These are phyloP conservation scores for Candida ficus DNA, from an alignment of 805 yeast species.

Conservation along the genomic window DNA sequence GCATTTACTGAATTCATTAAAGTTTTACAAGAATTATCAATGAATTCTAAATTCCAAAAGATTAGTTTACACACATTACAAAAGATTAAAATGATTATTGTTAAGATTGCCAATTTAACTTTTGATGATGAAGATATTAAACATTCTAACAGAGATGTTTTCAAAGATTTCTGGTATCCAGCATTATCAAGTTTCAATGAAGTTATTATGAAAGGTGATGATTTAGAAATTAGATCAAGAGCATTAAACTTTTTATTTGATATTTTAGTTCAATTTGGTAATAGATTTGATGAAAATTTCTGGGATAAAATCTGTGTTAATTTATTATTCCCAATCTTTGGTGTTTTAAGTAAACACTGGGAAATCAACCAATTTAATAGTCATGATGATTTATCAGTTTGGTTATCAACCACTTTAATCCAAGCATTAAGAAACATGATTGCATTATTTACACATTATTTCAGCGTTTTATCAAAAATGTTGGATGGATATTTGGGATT, in stretches of 20 bases:
- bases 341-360: conserved; percentile 71
- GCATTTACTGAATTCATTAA: conserved; percentile 54
- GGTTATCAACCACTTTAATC: conserved; percentile 94
- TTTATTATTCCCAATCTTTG: conserved; percentile 85
- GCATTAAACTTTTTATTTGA: conserved; percentile 83
- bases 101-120: conserved; percentile 47
- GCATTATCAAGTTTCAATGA: conserved; percentile 81
- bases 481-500: conserved; percentile 75
- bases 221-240: conserved; percentile 86
- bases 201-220: conserved; percentile 89
- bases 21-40: conserved; percentile 76
- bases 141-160: conserved; percentile 30
- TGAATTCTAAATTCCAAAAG: conserved; percentile 78
- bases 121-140: conserved; percentile 22
- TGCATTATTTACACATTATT: conserved; percentile 76
- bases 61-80: conserved; percentile 77
- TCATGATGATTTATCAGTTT: conserved; percentile 85
- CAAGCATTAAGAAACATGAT: conserved; percentile 91
- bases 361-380: conserved; percentile 59
- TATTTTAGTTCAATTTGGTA: conserved; percentile 73
- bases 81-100: conserved; percentile 57
- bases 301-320: conserved; percentile 82
- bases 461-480: conserved; percentile 67
- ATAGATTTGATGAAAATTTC: conserved; percentile 62
- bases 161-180: conserved; percentile 76